phyloP scores from a whole-genome alignment of 768 basidiomycete genomes.

The Mycena metata region DNA sequence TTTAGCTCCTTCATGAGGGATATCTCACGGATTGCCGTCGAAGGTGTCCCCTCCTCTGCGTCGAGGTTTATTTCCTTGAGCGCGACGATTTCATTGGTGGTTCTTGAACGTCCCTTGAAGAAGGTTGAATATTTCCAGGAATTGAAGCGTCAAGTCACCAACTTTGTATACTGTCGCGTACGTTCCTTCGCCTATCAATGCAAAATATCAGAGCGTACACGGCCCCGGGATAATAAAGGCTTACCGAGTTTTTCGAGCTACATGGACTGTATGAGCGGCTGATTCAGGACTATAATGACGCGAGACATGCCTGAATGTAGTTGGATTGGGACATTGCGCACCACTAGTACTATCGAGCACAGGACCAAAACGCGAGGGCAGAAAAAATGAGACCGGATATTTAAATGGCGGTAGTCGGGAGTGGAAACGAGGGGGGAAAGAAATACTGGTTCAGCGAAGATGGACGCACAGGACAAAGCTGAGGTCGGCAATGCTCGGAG shows the following conservation, averaged over 20 bases:
- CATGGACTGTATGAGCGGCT: neutral
- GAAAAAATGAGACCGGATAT: too few relatives aligned
- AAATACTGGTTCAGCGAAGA: too few relatives aligned
- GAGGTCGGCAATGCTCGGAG: too few relatives aligned
- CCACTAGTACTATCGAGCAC: neutral
- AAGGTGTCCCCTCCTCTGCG: conserved; percentile 98
- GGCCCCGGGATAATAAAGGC: conserved; percentile 18
- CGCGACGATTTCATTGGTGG: conserved; percentile 99
- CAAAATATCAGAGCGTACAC: conserved; percentile 51
- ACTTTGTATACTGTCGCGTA: conserved; percentile 99
- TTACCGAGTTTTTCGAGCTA: conserved; percentile 92
- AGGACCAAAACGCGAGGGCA: neutral
- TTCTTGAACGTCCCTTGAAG: conserved; percentile 88
- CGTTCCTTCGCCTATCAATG: conserved; percentile 87
- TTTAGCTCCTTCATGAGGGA: conserved; percentile 99
- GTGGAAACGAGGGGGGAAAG: too few relatives aligned
- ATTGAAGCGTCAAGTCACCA: conserved; percentile 27
- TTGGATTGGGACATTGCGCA: conserved; percentile 51
- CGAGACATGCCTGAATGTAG: conserved; percentile 65
- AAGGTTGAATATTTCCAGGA: neutral
- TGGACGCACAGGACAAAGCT: too few relatives aligned
- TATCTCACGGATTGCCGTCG: conserved; percentile 98
- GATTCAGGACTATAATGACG: neutral
- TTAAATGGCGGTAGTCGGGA: too few relatives aligned
- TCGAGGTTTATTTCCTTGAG: conserved; percentile 99